These are phyloP conservation scores for Pythium rishiriense DNA, from an alignment of 352 stramenopile genomes.

Conservation along the genomic window DNA sequence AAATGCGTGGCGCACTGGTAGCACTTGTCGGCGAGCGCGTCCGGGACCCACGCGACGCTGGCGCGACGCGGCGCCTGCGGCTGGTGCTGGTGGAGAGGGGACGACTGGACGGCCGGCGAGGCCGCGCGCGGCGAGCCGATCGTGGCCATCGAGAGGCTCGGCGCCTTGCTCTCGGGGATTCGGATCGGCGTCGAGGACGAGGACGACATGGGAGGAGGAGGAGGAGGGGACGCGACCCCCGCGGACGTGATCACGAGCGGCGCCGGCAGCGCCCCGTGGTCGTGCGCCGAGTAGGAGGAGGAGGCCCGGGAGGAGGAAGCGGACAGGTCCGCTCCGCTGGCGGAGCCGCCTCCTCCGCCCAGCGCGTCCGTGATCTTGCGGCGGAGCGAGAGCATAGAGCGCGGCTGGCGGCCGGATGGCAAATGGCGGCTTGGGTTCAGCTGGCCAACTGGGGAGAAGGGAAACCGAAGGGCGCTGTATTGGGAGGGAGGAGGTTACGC, in stretches of 20 bases:
- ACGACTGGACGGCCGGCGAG: conserved; percentile 15
- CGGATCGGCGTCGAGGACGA: conserved; percentile 19
- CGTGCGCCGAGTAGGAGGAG: not conserved
- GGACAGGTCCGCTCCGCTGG: not conserved
- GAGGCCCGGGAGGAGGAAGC: conserved; percentile 2
- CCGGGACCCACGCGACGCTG: conserved; percentile 78
- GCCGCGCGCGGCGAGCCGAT: conserved; percentile 10
- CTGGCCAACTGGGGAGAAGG: not conserved
- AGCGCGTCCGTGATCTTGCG: conserved; percentile 23
- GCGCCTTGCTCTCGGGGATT: conserved; percentile 28
- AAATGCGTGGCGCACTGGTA: conserved; percentile 69
- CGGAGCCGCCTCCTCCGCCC: conserved; percentile 12
- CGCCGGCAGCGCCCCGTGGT: not conserved
- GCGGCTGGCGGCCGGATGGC: not conserved
- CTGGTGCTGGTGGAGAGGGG: conserved; percentile 29
- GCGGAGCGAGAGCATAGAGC: conserved; percentile 18
- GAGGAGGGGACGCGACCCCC: conserved; percentile 4
- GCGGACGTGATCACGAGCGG: conserved; percentile 16
- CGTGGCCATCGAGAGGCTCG: conserved; percentile 13
- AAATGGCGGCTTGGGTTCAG: conserved; percentile 14
- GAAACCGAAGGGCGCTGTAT: conserved; percentile 2
- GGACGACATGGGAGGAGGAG: not conserved
- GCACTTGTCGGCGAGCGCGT: conserved; percentile 76
- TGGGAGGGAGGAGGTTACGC: not conserved
- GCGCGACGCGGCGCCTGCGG: conserved; percentile 36